These are phyloP conservation scores for Pyrus pyrifolia DNA, from an alignment of 306 rosid genomes.

Conservation along the genomic window DNA sequence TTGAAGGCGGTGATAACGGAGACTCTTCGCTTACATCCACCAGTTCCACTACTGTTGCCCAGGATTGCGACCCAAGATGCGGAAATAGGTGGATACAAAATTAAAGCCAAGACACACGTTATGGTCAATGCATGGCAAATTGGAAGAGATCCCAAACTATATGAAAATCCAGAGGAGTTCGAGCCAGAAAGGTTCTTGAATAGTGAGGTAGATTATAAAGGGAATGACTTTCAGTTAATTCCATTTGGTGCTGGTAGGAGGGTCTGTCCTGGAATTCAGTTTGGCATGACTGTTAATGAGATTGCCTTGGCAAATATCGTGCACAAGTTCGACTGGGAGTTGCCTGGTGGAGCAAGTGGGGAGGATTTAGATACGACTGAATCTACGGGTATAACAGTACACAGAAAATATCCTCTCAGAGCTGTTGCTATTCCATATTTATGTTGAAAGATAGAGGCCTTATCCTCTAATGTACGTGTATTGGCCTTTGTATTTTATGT, in stretches of 20 bases:
- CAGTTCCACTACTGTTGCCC: conserved; percentile 1
- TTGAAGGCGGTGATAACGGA: conserved; percentile 37
- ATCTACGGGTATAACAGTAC: conserved; percentile 11
- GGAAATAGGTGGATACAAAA: neutral
- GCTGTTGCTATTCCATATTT: conserved; percentile 7
- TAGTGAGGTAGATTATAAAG: conserved; percentile 19
- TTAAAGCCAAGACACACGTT: neutral
- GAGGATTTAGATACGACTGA: conserved; percentile 33
- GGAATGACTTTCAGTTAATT: conserved; percentile 22
- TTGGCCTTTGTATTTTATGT: too few species aligned
- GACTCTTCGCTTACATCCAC: conserved; percentile 13
- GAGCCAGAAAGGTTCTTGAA: conserved; percentile 16
- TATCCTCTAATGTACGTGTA: too few species aligned
- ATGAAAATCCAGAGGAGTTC: neutral
- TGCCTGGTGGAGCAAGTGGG: conserved; percentile 14
- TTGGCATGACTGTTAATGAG: conserved; percentile 26
- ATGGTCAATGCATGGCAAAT: conserved; percentile 15
- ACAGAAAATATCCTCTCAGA: conserved; percentile 30
- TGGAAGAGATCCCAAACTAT: conserved; percentile 23
- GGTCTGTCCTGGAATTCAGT: conserved; percentile 23
- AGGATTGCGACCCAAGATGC: neutral
- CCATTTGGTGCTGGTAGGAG: conserved; percentile 33
- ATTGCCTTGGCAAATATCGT: conserved; percentile 29
- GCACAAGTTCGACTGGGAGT: conserved; percentile 24
- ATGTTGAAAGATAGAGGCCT: neutral